Evolutionary conservation across 1,284 basidiomycete genomes (phyloP), one percentile per base, ranked within the genome.

Genomic region (Vanrija sp.): DNA sequence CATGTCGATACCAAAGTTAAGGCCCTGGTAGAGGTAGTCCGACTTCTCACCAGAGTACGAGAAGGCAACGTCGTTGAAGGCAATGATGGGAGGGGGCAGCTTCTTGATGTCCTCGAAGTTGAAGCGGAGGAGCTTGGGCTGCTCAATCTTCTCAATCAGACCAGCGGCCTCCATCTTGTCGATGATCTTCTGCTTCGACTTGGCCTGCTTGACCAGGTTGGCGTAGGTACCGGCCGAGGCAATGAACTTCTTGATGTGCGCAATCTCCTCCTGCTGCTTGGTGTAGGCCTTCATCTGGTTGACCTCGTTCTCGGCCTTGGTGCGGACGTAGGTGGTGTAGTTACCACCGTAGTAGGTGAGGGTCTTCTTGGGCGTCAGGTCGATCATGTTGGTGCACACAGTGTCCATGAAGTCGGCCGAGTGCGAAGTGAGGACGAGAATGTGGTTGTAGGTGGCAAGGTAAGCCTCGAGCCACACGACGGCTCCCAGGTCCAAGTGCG

Each of bases 161-260:
- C 95, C 95, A 14, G 94, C 95, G n/a, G 95, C 95, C 82, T 98
- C 95, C 95, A 98, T 98, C 85, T 98, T 98, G 83, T 98, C 95
- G 78, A 98, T 96, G 64, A 96, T 96, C 79, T 98, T 98, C 78
- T 98, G 95, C 80, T 98, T 98, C 48, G 93, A 97, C 81, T 98
- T 98, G 69, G 95, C 95, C 80, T 98, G 95, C 76, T 88, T 91
- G 72, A 98, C 95, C 67, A 98, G 84, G 78, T 98, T 98, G 72
- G 95, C 95, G 74, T 98, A 98, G 46, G 95, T 98, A 86, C 95
- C 95, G 43, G 95, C 95, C 43, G 90, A 94, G 15, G 95, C 92
- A 67, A 98, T 98, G 83, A 97, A 92, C 73, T 76, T 95, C 80
- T 96, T 97, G 79, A 97, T 98, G 78, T 98, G 95, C 18, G 85